Base-by-base conservation (phyloP, 495 filamentous ascomycete genomes). In the Talaromyces proteolyticus region DNA sequence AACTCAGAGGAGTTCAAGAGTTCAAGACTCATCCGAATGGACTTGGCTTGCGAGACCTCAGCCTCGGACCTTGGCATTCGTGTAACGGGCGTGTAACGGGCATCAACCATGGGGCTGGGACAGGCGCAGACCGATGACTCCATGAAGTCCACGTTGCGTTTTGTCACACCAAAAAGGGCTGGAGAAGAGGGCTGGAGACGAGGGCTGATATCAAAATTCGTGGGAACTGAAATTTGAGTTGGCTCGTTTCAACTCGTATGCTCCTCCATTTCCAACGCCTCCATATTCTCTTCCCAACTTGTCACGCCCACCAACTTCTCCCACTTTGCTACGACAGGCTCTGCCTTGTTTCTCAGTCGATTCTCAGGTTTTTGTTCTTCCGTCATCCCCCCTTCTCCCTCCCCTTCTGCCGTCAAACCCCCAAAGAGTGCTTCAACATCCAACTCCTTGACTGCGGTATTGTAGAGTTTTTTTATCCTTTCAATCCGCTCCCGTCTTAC, bases 361-460 rank as follows among this genome's bases (percentile, higher is more conserved):
- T 8, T 48, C 60, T 59, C 64, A 10, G 56, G 68, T 41, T 54
- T 54, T 26, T 59, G 59, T 42, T 59, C 59, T 42, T 59, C 62
- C 14, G 43, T 39, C 16, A 34, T 17, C 5, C 21, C 37, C 47
- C 69, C 23, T 63, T 66, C 42, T 54, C 56, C 49, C 56, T 60
- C 16, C 57, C 40, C 36, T 51, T 55, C 16, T 58, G 71, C 68
- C 66, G 80, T 89, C 58, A 59, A 76, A 74, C 85, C 66, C 1
- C 74, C 77, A 71, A 91, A 91, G 8, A 95, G 67, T 42, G 63
- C 67, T 50, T 76, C 71, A 19, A 85, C 71, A 29, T 66, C 67
- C 49, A 96, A 58, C 40, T 91, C 87, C 39, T 60, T 60, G 29
- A 73, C 62, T 8, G 87, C 88, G 12, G 72, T 53, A 16, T 61